phyloP scores from a whole-genome alignment of 2,329 filamentous ascomycete genomes.

The Colletotrichum sp. region DNA sequence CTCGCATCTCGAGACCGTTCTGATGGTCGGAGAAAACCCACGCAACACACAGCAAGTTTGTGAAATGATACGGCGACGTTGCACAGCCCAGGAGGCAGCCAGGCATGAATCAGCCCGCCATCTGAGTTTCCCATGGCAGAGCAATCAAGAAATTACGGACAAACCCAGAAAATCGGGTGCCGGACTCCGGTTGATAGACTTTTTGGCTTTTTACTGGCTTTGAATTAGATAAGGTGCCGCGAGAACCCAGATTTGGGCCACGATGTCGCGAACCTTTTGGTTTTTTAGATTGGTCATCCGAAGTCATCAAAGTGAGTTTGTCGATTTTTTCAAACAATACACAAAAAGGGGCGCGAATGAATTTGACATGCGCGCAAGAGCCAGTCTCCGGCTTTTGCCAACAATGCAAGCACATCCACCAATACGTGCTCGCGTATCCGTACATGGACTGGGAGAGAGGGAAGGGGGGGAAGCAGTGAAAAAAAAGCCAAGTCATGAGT shows the following conservation, averaged over 20 bases:
- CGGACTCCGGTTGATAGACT: conserved; percentile 6
- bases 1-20: neutral
- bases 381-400: neutral
- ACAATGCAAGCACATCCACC: neutral
- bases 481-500: neutral
- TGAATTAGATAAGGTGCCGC: neutral
- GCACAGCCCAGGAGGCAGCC: neutral
- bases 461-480: neutral
- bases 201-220: neutral
- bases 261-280: neutral
- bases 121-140: neutral
- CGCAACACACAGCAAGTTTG: neutral
- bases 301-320: neutral
- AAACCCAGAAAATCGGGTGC: neutral
- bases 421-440: neutral
- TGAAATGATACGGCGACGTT: neutral
- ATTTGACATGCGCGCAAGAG: neutral
- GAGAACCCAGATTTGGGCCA: neutral
- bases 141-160: neutral
- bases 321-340: neutral
- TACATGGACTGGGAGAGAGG: neutral
- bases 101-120: neutral
- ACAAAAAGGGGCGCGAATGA: neutral
- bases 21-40: neutral
- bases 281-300: neutral